Evolutionary conservation across 495 filamentous ascomycete species (phyloP).

Genomic region (Aspergillus bridgeri): DNA sequence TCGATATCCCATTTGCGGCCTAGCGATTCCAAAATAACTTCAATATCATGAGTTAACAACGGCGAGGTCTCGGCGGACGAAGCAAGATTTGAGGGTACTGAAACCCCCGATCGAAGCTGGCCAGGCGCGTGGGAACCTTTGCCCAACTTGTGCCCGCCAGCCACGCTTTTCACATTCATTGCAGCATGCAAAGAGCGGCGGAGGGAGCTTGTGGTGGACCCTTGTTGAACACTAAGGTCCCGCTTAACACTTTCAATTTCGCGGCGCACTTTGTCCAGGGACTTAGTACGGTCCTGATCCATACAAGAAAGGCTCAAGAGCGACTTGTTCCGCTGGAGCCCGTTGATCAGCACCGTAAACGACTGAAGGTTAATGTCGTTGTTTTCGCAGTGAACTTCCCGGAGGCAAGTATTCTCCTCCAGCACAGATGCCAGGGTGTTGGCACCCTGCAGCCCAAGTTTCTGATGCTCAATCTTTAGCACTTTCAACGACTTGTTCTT

Average conservation of each 20-base stretch:
- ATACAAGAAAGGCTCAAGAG: slow-evolving; percentile 64
- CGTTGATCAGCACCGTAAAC: slow-evolving; percentile 73
- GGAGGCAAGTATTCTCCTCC: slow-evolving; percentile 60
- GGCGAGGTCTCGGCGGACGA: slow-evolving; percentile 23
- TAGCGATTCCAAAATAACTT: slow-evolving; percentile 52
- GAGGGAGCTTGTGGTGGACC: slow-evolving; percentile 39
- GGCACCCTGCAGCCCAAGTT: slow-evolving; percentile 65
- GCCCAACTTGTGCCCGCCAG: slow-evolving; percentile 30
- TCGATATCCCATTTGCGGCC: slow-evolving; percentile 62
- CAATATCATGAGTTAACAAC: slow-evolving; percentile 48
- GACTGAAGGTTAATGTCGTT: slow-evolving; percentile 77
- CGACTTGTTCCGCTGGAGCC: slow-evolving; percentile 63
- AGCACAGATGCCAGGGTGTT: slow-evolving; percentile 76
- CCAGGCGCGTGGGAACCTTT: slow-evolving; percentile 28
- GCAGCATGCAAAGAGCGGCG: slow-evolving; percentile 45
- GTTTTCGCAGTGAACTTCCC: slow-evolving; percentile 71
- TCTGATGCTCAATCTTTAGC: slow-evolving; percentile 69
- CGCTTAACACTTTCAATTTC: slow-evolving; percentile 54
- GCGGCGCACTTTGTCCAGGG: slow-evolving; percentile 59
- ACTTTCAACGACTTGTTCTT: slow-evolving; percentile 71
- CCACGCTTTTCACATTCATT: slow-evolving; percentile 31
- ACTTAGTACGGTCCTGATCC: slow-evolving; percentile 57
- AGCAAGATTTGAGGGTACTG: slow-evolving; percentile 17
- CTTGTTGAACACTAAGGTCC: slow-evolving; percentile 28
- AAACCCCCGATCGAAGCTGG: slow-evolving; percentile 17